These are phyloP conservation scores for Aspergillus viridinutans DNA, from an alignment of 2,329 filamentous ascomycete genomes.

Conservation along the genomic window DNA sequence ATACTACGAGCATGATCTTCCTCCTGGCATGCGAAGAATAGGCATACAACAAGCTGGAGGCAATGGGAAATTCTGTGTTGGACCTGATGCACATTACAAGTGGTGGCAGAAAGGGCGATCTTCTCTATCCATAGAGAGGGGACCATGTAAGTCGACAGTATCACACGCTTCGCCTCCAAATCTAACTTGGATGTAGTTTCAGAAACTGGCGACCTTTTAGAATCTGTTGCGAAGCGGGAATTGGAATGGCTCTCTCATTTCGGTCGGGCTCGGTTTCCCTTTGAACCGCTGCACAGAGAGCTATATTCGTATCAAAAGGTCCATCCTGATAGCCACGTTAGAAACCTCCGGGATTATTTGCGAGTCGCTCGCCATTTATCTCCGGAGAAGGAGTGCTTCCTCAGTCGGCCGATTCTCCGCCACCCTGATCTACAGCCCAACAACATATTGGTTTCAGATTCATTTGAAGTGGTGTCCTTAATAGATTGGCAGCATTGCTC, in stretches of 20 bases:
- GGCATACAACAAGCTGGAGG: no score
- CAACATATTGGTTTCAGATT: slow-evolving; percentile 25
- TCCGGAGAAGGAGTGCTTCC: background rate
- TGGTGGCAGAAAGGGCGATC: slow-evolving; percentile 1
- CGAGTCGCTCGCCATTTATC: background rate
- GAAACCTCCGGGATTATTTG: background rate
- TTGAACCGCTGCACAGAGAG: slow-evolving; percentile 8
- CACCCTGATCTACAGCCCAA: slow-evolving; percentile 25
- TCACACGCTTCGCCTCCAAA: no score
- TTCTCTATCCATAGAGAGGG: slow-evolving; percentile 1
- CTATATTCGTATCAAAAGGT: background rate
- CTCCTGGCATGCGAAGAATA: background rate
- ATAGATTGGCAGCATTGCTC: slow-evolving; percentile 23
- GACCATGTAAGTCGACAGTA: slow-evolving; percentile 1
- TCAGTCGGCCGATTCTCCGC: slow-evolving; percentile 14
- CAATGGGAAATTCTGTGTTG: background rate
- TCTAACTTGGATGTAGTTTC: background rate
- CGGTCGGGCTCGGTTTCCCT: slow-evolving; percentile 12
- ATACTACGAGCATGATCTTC: slow-evolving; percentile 14
- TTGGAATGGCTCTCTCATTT: slow-evolving; percentile 20
- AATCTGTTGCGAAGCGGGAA: slow-evolving; percentile 6
- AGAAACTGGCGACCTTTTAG: slow-evolving; percentile 19
- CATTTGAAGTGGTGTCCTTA: slow-evolving; percentile 19
- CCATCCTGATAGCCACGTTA: background rate
- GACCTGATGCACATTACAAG: slow-evolving; percentile 2